phyloP scores from a whole-genome alignment of 441 rosid species.

The Arabidopsis hybrid region DNA sequence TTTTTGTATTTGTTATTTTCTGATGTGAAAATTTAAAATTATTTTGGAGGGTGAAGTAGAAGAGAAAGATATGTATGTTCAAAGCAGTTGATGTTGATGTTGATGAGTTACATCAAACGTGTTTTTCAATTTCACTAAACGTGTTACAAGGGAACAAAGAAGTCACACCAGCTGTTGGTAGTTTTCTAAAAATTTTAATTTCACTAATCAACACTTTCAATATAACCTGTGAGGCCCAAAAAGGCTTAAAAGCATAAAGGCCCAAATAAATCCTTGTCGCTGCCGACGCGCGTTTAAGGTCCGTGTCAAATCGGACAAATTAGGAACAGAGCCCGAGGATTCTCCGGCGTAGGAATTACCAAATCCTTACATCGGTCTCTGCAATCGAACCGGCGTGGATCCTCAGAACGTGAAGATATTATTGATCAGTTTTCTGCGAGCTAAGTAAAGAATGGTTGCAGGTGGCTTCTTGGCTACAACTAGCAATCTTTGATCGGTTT shows the following conservation, averaged over 20 bases:
- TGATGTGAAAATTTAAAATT: constrained; percentile 10
- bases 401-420: too few species aligned
- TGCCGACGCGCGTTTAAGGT: too few species aligned
- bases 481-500: too few species aligned
- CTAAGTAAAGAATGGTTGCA: too few species aligned
- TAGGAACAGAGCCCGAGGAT: too few species aligned
- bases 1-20: constrained; percentile 10
- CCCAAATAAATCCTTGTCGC: background rate
- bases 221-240: background rate
- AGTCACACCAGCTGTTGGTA: background rate
- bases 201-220: background rate
- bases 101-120: background rate
- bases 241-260: background rate
- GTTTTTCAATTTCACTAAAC: background rate
- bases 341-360: too few species aligned
- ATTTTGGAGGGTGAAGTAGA: constrained; percentile 20
- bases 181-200: background rate
- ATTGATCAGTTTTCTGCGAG: too few species aligned
- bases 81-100: constrained; percentile 9
- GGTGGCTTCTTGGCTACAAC: too few species aligned
- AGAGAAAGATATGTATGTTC: background rate
- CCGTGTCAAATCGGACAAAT: too few species aligned
- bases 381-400: too few species aligned
- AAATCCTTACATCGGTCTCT: too few species aligned
- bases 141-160: background rate